Evolutionary conservation across 306 rosid species (phyloP), one percentile per base, ranked within the genome.

Genomic region (Erythrophleum fordii): DNA sequence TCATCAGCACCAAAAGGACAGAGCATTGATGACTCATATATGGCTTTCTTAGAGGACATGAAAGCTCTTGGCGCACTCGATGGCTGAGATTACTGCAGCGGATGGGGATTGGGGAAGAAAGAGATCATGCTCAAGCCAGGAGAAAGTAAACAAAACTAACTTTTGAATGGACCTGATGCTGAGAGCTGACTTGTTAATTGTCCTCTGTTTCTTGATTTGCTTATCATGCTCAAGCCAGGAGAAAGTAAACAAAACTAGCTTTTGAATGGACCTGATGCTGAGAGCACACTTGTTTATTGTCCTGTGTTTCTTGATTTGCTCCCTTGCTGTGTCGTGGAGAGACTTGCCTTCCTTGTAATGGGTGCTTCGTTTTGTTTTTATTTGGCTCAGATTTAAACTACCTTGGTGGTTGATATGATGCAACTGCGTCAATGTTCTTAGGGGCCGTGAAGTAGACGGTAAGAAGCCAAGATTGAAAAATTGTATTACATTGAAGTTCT

Each of bases 21-120:
- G 84, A 87, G 94, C 90, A 88, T 93, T 61, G 97, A 93, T 55
- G 93, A 92, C 86, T 96, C 97, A 0, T 91, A 90, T 45, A 62
- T 81, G 66, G 98, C 96, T 71, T 96, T 93, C 90, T 78, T 93
- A 75, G 98, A 95, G 88, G 98, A 93, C 89, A 93, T 92, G 92
- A 93, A 92, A 81, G 93, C 91, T 45, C 93, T 89, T 75, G 97
- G 98, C 52, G 97, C 99, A 52, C 97, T 96, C 80, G 98, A 92
- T 76, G 80, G 87, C 69, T 89, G 89, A 90, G 83, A 75, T 29
- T 20, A 59, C 11, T 60, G 25, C 12, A 37, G 83, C 67, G 41
- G 75, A 11, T 37, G 5, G 34, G 26, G 26, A 23, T 20, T 68
- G 35, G n/a, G 76, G 59, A 18, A 48, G 23, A 26, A 48, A 46